Percentiles rank a stretch among this genome's conserved stretches.
These are phyloP conservation scores for Leptographium lundbergii DNA, from an alignment of 2,329 filamentous ascomycete genomes.

Conservation along the genomic window DNA sequence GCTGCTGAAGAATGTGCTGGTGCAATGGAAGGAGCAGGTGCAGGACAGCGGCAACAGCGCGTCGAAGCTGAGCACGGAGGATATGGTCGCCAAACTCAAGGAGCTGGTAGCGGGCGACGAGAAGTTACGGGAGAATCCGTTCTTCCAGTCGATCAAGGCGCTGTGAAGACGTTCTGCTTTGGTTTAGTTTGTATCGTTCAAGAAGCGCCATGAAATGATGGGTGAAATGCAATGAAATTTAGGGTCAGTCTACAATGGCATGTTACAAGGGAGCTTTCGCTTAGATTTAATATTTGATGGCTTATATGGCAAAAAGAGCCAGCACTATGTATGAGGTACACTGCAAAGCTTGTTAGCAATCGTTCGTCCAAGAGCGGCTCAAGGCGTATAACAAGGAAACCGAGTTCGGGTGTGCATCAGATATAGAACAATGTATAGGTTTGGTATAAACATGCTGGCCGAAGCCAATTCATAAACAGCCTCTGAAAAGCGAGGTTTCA, in stretches of 20 bases:
- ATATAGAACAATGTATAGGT: constrained; percentile 9
- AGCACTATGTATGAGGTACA: not conserved
- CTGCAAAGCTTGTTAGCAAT: not conserved
- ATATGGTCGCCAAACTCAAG: constrained; percentile 67
- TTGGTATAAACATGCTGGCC: constrained; percentile 8
- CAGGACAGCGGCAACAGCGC: constrained; percentile 24
- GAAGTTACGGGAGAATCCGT: constrained; percentile 50
- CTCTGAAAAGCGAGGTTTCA: constrained; percentile 11
- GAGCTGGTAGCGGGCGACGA: constrained; percentile 66
- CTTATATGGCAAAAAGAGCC: not conserved
- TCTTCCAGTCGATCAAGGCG: constrained; percentile 54
- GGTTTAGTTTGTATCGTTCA: not conserved
- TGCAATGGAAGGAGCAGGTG: constrained; percentile 74
- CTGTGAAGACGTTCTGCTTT: constrained; percentile 22
- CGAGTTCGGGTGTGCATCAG: not conserved
- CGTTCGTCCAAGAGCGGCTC: not conserved
- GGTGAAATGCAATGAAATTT: not conserved
- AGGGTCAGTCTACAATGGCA: constrained; percentile 3
- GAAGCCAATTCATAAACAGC: constrained; percentile 13
- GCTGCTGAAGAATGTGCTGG: constrained; percentile 70
- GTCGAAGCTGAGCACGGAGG: constrained; percentile 47
- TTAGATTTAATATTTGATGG: constrained; percentile 3
- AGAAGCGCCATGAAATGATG: not conserved
- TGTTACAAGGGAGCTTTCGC: not conserved
- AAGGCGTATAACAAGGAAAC: not conserved